Evolutionary conservation across 2,329 filamentous ascomycete genomes (phyloP), one percentile per base, ranked within the genome.

Genomic region (Claviceps quebecensis): DNA sequence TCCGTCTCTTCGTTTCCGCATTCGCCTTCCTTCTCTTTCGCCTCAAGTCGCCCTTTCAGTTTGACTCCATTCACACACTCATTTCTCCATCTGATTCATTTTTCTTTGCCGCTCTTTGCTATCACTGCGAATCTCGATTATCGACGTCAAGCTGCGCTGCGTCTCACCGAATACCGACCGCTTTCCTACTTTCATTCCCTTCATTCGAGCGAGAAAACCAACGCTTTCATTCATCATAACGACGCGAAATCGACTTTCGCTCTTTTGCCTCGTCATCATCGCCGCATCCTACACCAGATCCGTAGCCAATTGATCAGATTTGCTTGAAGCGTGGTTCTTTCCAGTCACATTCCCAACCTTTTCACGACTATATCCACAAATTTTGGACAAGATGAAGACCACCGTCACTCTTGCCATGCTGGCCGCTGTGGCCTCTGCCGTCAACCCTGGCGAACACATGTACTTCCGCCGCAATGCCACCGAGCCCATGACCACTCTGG

Each of bases 341-440:
- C 17, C 5, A 36, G 16, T n/a, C 41, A 44, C 43, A 48, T 45
- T 23, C 11, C 8, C 19, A 43, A 23, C 22, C 19, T 13, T 43
- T 38, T 17, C 17, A 49, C 54, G 1, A 29, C 13, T n/a, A n/a
- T 23, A 29, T 34, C 4, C 29, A 4, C 29, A 34, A 34, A 11
- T 11, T 34, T 9, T 11, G 29, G 49, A 59, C 67, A 74, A 68
- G 52, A 77, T 77, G 74, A 74, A 75, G 69, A 63, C 72, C 56
- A 61, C 65, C 55, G 56, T 68, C 52, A 62, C 72, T 57, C 57
- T 74, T 57, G 70, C 69, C 66, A 64, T 73, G 55, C 62, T 74
- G 56, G 72, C 69, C 63, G 66, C 67, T 57, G 60, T 70, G 48
- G 74, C 72, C 61, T 66, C 69, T 60, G 68, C 69, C 53, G 58